Conservation (phyloP, 208 protist species). For the Leishmania martiniquensis region DNA sequence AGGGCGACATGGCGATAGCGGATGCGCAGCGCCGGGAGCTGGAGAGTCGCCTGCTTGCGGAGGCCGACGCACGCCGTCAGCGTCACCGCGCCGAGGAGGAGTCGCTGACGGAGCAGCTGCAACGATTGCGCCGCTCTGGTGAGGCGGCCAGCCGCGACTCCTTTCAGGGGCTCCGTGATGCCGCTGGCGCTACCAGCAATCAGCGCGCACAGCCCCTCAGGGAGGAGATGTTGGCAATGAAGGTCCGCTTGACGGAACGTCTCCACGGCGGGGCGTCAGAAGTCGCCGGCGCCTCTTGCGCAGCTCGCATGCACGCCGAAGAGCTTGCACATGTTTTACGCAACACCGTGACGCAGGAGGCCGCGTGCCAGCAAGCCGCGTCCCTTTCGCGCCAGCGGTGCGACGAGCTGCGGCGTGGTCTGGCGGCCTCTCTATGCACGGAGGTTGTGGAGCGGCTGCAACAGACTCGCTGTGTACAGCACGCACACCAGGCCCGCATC, state of each 20-base stretch:
- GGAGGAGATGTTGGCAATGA: constrained; percentile 26
- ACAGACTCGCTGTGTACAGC: constrained; percentile 45
- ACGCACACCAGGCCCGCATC: constrained; percentile 47
- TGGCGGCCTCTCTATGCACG: constrained; percentile 27
- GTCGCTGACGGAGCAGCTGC: constrained; percentile 46
- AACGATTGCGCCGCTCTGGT: constrained; percentile 31
- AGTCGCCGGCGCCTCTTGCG: not conserved
- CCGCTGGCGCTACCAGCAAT: not conserved
- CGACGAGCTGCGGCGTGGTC: constrained; percentile 29
- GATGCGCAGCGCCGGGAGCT: constrained; percentile 39
- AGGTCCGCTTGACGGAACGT: constrained; percentile 33
- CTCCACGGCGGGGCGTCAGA: constrained; percentile 19
- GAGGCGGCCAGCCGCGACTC: constrained; percentile 16
- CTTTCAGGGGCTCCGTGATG: constrained; percentile 18
- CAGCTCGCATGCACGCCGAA: constrained; percentile 38
- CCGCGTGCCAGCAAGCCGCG: constrained; percentile 28
- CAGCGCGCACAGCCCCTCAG: constrained; percentile 10
- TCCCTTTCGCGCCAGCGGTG: constrained; percentile 26
- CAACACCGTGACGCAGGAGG: constrained; percentile 17
- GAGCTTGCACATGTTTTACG: constrained; percentile 44
- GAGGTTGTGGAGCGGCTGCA: constrained; percentile 44
- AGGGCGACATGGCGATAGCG: constrained; percentile 44
- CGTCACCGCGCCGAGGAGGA: constrained; percentile 46
- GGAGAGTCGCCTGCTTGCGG: constrained; percentile 40
- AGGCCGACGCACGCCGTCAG: constrained; percentile 43